Evolutionary conservation across 768 basidiomycete genomes (phyloP).

Genomic region (Trametes coccinea): DNA sequence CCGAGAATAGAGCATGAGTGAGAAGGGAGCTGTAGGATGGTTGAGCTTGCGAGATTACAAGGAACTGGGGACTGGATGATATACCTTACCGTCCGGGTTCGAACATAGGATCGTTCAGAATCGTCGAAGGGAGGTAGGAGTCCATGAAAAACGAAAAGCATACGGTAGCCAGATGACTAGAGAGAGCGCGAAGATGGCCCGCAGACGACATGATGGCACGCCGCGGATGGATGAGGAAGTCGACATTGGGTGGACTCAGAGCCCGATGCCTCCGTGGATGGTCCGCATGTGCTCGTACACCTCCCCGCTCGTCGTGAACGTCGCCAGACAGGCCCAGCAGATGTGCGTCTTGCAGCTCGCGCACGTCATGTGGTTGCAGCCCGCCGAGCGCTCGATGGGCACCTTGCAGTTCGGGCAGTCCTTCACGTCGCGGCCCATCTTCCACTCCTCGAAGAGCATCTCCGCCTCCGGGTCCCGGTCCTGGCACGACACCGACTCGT

Average conservation of each 20-base stretch:
- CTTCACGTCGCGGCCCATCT: conserved; percentile 63
- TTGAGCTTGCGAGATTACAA: no score
- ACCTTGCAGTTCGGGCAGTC: conserved; percentile 71
- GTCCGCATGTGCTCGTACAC: conserved; percentile 80
- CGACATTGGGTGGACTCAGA: conserved; percentile 9
- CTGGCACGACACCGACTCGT: conserved; percentile 68
- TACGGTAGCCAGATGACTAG: not conserved
- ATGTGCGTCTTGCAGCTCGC: conserved; percentile 71
- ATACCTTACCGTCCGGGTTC: no score
- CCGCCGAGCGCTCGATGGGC: conserved; percentile 69
- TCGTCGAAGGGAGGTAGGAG: no score
- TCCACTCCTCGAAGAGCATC: conserved; percentile 65
- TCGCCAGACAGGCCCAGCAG: conserved; percentile 78
- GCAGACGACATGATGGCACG: no score
- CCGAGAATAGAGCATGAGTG: no score
- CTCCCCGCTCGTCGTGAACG: conserved; percentile 64
- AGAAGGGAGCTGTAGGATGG: no score
- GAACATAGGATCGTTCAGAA: no score
- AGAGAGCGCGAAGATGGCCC: no score
- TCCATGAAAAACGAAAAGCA: not conserved
- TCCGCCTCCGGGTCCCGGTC: conserved; percentile 56
- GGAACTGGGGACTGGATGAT: no score
- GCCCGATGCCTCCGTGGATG: conserved; percentile 65
- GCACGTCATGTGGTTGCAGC: conserved; percentile 87
- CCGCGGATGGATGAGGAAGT: no score